These are phyloP conservation scores for Microsporum canis DNA, from an alignment of 2,329 filamentous ascomycete genomes.

Conservation along the genomic window DNA sequence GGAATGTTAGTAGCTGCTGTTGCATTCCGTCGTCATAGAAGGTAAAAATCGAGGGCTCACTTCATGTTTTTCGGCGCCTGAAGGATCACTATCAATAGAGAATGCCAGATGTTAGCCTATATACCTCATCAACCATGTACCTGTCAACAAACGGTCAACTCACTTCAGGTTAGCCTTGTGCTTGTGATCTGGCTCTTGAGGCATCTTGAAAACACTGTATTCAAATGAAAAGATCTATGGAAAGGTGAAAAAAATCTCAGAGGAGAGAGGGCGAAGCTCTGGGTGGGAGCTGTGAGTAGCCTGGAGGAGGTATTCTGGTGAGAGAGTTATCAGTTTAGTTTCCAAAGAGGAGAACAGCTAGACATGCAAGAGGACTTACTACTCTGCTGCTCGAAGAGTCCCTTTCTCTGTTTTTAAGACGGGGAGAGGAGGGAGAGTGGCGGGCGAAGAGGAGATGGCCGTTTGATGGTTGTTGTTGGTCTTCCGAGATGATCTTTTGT, in stretches of 20 bases:
- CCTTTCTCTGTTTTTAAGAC: not conserved
- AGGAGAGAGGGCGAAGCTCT: slow-evolving; percentile 8
- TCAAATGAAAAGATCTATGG: slow-evolving; percentile 19
- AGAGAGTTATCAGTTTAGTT: not conserved
- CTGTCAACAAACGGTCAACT: slow-evolving; percentile 27
- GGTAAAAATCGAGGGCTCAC: slow-evolving; percentile 42
- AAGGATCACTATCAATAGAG: slow-evolving; percentile 58
- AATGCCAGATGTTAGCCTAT: not conserved
- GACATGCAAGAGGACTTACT: not conserved
- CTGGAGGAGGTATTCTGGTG: not conserved
- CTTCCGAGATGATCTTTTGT: slow-evolving; percentile 3
- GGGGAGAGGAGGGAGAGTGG: slow-evolving; percentile 8
- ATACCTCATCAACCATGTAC: slow-evolving; percentile 12
- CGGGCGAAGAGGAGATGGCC: slow-evolving; percentile 2
- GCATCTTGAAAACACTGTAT: slow-evolving; percentile 47
- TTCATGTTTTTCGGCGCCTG: slow-evolving; percentile 74
- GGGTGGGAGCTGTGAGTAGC: not conserved
- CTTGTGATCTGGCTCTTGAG: slow-evolving; percentile 50
- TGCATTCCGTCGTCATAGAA: slow-evolving; percentile 16
- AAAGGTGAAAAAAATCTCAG: slow-evolving; percentile 16
- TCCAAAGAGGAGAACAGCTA: too few species aligned
- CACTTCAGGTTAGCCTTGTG: slow-evolving; percentile 73
- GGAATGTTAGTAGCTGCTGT: slow-evolving; percentile 17
- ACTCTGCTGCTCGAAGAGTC: not conserved
- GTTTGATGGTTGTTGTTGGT: not conserved